Evolutionary conservation across 345 rosid species (phyloP).

Genomic region (Acer yangbiense): DNA sequence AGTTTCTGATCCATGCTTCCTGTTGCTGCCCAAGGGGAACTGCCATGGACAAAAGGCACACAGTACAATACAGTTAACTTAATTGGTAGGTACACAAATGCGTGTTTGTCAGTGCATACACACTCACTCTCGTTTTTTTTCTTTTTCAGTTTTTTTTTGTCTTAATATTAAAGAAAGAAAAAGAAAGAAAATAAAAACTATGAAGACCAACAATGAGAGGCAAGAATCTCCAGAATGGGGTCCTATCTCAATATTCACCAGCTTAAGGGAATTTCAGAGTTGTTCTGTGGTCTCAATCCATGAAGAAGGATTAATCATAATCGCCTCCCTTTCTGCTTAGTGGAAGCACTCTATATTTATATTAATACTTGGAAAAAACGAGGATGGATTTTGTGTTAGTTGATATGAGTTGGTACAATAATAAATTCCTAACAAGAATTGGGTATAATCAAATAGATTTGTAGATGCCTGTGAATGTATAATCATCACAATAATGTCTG

Average conservation of each 20-base stretch:
- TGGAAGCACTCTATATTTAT: not conserved
- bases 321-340: not conserved
- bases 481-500: not conserved
- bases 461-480: no score
- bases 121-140: not conserved
- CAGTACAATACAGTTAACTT: not conserved
- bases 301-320: not conserved
- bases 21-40: slow-evolving; percentile 78
- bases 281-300: no score
- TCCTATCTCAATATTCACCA: not conserved
- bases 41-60: slow-evolving; percentile 19
- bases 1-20: slow-evolving; percentile 89
- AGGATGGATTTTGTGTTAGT: no score
- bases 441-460: no score
- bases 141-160: not conserved
- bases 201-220: not conserved
- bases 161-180: not conserved
- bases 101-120: not conserved
- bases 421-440: not conserved
- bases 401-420: no score
- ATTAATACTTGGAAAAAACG: no score
- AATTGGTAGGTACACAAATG: not conserved
- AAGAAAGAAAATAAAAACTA: not conserved
- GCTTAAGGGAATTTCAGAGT: not conserved
- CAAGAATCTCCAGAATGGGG: not conserved